These are phyloP conservation scores for Wallemia mellicola DNA, from an alignment of 1,284 basidiomycete species.

Conservation along the genomic window DNA sequence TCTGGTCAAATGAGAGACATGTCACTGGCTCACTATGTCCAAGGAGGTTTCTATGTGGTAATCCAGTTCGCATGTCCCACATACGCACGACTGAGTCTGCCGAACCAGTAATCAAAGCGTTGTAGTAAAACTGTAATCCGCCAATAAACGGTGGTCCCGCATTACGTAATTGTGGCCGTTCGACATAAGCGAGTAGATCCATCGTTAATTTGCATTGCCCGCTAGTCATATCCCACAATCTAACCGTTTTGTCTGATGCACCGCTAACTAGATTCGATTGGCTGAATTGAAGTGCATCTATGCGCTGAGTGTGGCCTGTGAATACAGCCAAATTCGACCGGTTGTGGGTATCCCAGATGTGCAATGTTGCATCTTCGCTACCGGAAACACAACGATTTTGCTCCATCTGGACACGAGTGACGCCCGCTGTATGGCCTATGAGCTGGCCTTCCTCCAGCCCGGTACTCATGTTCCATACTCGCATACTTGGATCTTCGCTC, in stretches of 20 bases:
- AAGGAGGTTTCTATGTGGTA: slow-evolving; percentile 69
- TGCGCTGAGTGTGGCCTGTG: slow-evolving; percentile 31
- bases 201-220: slow-evolving; percentile 97
- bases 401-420: slow-evolving; percentile 38
- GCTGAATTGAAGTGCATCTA: not conserved
- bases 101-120: slow-evolving; percentile 81
- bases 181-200: slow-evolving; percentile 45
- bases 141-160: slow-evolving; percentile 38
- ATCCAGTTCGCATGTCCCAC: slow-evolving; percentile 99
- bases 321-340: too few species aligned
- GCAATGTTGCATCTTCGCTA: not conserved
- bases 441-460: slow-evolving; percentile 52
- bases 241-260: slow-evolving; percentile 87
- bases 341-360: not conserved
- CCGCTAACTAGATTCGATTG: slow-evolving; percentile 18
- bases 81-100: slow-evolving; percentile 90
- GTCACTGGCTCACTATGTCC: slow-evolving; percentile 87
- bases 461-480: slow-evolving; percentile 34
- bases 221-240: slow-evolving; percentile 90
- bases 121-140: slow-evolving; percentile 93
- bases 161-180: slow-evolving; percentile 19
- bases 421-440: slow-evolving; percentile 35
- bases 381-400: slow-evolving; percentile 24
- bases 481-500: slow-evolving; percentile 28
- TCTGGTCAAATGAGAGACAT: slow-evolving; percentile 86